Evolutionary conservation across 2,329 filamentous ascomycete genomes (phyloP), one percentile per base, ranked within the genome.

Genomic region (Exophiala dermatitidis): DNA sequence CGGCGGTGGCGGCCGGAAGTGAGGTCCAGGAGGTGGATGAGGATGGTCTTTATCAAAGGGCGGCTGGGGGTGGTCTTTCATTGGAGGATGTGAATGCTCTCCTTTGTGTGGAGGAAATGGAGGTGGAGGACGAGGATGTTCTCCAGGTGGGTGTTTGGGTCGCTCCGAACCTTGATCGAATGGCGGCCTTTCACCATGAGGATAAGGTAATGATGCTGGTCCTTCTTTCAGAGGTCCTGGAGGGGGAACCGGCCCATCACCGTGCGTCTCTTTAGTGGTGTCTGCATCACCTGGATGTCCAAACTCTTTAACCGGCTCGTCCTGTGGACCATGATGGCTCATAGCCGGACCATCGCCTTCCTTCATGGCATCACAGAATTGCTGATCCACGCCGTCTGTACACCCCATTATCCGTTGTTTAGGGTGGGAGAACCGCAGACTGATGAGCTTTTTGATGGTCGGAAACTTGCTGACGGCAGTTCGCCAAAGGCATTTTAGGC

Each of bases 381-480:
- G 42, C 12, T 61, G 55, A 26, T 48, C 48, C 38, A 52, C 53
- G 5, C 48, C 50, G 7, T 50, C 46, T 33, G 38, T 50, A 42
- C 56, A 60, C n/a, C 52, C 55, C 46, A 34, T 32, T 7, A 37
- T 28, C 8, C 50, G 40, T 36, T 54, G 41, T 5, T 43, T 53
- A 30, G 54, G 55, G 45, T 64, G 58, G 9, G 61, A 61, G 49
- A 68, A 66, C 30, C 62, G 60, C 55, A 64, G 61, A 26, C 59
- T 62, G 37, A 68, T 48, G 2, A 64, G 57, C 36, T 62, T 60
- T 34, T 66, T 60, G 10, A 67, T 51, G 29, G 63, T 60, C 1
- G 68, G 66, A 3, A 66, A 56, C 44, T 65, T 64, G 26, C 61
- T 59, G 32, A 67, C 58, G 2, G 64, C 65, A 12, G 62, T 63